Percentiles rank a stretch among this genome's conserved stretches.
Evolutionary conservation across 768 basidiomycete species (phyloP).

Genomic region (Asterophora lycoperdoides): DNA sequence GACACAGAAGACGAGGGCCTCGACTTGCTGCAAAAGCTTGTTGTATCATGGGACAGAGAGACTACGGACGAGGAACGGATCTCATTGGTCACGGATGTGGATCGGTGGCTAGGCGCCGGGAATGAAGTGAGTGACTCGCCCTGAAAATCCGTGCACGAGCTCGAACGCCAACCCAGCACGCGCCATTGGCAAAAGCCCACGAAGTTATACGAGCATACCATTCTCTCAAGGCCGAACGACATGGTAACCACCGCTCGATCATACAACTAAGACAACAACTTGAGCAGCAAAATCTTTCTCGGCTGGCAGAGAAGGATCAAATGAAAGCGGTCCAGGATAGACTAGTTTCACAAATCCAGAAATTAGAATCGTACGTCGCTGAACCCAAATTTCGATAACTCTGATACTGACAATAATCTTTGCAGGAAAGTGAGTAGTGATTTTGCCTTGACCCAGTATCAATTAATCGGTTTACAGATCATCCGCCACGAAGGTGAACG

Average conservation of each 20-base stretch:
- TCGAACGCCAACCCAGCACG: slow-evolving; percentile 10
- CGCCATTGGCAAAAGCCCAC: slow-evolving; percentile 30
- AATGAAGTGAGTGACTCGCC: slow-evolving; percentile 33
- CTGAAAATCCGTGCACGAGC: too few relatives aligned
- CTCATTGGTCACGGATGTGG: slow-evolving; percentile 43
- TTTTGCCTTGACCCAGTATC: too few relatives aligned
- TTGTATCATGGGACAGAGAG: slow-evolving; percentile 37
- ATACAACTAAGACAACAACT: slow-evolving; percentile 29
- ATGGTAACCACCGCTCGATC: slow-evolving; percentile 28
- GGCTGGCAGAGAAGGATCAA: slow-evolving; percentile 30
- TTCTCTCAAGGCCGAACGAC: slow-evolving; percentile 30
- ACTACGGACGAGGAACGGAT: slow-evolving; percentile 23
- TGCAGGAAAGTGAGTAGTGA: too few relatives aligned
- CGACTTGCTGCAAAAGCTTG: slow-evolving; percentile 34
- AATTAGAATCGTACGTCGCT: slow-evolving; percentile 29
- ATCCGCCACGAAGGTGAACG: slow-evolving; percentile 29
- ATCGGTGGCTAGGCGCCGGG: slow-evolving; percentile 47
- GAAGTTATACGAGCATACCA: slow-evolving; percentile 36
- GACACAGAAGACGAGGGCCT: slow-evolving; percentile 31
- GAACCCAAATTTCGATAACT: neutral
- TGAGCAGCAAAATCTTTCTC: slow-evolving; percentile 23
- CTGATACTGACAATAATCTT: slow-evolving; percentile 6
- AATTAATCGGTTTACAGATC: slow-evolving; percentile 13
- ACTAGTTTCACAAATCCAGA: slow-evolving; percentile 26
- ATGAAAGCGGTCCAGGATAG: slow-evolving; percentile 33